phyloP scores from a whole-genome alignment of 2,329 filamentous ascomycete genomes.

The Orbilia ellipsospora region DNA sequence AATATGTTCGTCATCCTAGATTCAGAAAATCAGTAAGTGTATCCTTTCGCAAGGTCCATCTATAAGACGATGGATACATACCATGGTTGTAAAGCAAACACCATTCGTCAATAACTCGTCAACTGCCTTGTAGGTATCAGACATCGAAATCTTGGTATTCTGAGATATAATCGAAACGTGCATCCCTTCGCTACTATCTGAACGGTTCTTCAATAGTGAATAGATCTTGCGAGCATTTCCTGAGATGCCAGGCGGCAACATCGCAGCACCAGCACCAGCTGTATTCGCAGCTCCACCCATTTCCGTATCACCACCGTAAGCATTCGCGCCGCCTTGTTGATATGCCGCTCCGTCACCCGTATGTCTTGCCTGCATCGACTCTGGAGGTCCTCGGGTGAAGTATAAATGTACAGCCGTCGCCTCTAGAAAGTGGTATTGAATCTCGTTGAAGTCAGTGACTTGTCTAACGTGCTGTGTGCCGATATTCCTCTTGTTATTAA shows the following conservation, averaged over 20 bases:
- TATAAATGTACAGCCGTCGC: conserved; percentile 87
- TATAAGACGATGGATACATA: conserved; percentile 13
- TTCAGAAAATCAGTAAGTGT: conserved; percentile 60
- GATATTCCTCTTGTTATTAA: conserved; percentile 84
- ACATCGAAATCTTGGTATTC: conserved; percentile 72
- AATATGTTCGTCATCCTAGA: conserved; percentile 58
- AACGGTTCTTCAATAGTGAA: conserved; percentile 73
- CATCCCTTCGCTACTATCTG: conserved; percentile 82
- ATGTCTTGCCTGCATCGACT: conserved; percentile 57
- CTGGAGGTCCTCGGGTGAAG: conserved; percentile 76
- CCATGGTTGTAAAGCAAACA: conserved; percentile 85
- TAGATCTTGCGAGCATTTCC: conserved; percentile 76
- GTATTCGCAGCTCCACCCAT: conserved; percentile 62
- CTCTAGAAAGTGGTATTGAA: conserved; percentile 91
- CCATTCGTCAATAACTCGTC: conserved; percentile 81
- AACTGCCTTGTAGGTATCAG: conserved; percentile 78
- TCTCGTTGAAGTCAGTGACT: conserved; percentile 87
- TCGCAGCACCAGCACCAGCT: conserved; percentile 62
- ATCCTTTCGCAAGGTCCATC: conserved; percentile 35
- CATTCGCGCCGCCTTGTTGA: conserved; percentile 63
- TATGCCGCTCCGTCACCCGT: conserved; percentile 67
- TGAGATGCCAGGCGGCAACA: conserved; percentile 66
- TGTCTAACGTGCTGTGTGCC: conserved; percentile 83
- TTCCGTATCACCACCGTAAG: conserved; percentile 52
- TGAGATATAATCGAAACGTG: conserved; percentile 81